Conservation (phyloP, 23 red algal genomes). For the Gracilaria gracilis region DNA sequence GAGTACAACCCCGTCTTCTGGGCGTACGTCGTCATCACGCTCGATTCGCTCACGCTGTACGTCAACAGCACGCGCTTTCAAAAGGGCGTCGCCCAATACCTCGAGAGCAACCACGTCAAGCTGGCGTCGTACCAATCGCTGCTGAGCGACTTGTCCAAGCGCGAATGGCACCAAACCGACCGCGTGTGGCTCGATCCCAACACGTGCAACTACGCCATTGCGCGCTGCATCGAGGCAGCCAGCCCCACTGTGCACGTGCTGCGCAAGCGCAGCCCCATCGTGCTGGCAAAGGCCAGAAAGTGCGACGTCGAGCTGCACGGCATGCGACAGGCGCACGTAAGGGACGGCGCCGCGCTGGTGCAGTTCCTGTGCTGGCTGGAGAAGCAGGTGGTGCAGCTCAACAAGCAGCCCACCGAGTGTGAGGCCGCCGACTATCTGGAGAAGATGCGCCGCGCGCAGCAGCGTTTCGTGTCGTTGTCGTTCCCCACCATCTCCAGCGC, state of each 20-base stretch:
- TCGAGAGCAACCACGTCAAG: slow-evolving; percentile 33
- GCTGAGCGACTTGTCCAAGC: slow-evolving; percentile 49
- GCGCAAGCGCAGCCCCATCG: slow-evolving; percentile 72
- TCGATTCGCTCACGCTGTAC: slow-evolving; percentile 51
- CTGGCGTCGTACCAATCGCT: slow-evolving; percentile 60
- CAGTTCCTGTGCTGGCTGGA: slow-evolving; percentile 87
- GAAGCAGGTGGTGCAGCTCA: slow-evolving; percentile 48
- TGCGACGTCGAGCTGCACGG: slow-evolving; percentile 81
- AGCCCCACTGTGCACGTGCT: slow-evolving; percentile 21
- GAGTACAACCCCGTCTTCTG: slow-evolving; percentile 91
- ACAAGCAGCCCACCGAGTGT: slow-evolving; percentile 56
- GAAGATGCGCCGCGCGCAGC: slow-evolving; percentile 65
- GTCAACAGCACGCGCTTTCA: slow-evolving; percentile 65
- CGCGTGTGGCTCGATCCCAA: slow-evolving; percentile 89
- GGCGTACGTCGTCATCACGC: slow-evolving; percentile 77
- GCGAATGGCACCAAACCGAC: neutral
- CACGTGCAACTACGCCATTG: slow-evolving; percentile 56
- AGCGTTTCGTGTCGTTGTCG: slow-evolving; percentile 77
- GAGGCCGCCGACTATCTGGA: slow-evolving; percentile 84
- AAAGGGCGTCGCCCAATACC: slow-evolving; percentile 30
- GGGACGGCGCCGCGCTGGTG: slow-evolving; percentile 88
- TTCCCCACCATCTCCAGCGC: slow-evolving; percentile 92
- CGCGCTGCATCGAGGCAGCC: slow-evolving; percentile 5
- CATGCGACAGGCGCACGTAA: slow-evolving; percentile 68
- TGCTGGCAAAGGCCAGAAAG: slow-evolving; percentile 92